Evolutionary conservation across 1,139 yeast species (phyloP).

Genomic region (Magnusiomyces ingens): DNA sequence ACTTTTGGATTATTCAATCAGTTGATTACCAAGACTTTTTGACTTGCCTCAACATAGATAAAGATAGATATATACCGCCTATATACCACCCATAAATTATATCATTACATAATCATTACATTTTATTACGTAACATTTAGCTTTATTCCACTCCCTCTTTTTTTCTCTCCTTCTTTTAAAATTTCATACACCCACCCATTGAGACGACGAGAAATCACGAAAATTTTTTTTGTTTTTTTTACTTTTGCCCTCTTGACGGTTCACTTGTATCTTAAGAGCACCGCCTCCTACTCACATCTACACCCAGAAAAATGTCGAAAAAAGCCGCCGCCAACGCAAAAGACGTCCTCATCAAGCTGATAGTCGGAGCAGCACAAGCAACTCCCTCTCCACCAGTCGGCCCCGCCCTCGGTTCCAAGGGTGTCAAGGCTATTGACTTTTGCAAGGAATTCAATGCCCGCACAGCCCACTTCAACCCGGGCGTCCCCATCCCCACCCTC

Average conservation of each 20-base stretch:
- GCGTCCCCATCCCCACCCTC: conserved; percentile 82
- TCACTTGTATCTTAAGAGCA: neutral
- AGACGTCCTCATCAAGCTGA: conserved; percentile 66
- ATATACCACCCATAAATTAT: too few relatives aligned
- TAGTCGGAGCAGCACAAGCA: conserved; percentile 98
- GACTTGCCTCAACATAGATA: too few relatives aligned
- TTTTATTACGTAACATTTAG: too few relatives aligned
- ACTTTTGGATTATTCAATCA: too few relatives aligned
- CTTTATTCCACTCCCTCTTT: too few relatives aligned
- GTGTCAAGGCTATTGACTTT: conserved; percentile 96
- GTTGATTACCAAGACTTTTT: too few relatives aligned
- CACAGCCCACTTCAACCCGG: conserved; percentile 79
- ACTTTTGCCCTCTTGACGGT: neutral
- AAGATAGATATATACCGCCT: too few relatives aligned
- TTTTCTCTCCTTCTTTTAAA: too few relatives aligned
- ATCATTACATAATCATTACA: too few relatives aligned
- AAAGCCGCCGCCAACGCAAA: conserved; percentile 22
- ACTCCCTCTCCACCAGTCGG: conserved; percentile 99
- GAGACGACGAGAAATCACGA: too few relatives aligned
- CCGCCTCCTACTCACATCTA: neutral
- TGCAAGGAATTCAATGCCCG: conserved; percentile 98
- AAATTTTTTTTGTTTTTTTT: neutral
- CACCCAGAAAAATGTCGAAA: conserved; percentile 9
- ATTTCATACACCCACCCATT: too few relatives aligned
- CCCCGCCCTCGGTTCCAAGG: conserved; percentile 97